These are phyloP conservation scores for Ochetophila trinervis DNA, from an alignment of 306 rosid genomes.

Conservation along the genomic window DNA sequence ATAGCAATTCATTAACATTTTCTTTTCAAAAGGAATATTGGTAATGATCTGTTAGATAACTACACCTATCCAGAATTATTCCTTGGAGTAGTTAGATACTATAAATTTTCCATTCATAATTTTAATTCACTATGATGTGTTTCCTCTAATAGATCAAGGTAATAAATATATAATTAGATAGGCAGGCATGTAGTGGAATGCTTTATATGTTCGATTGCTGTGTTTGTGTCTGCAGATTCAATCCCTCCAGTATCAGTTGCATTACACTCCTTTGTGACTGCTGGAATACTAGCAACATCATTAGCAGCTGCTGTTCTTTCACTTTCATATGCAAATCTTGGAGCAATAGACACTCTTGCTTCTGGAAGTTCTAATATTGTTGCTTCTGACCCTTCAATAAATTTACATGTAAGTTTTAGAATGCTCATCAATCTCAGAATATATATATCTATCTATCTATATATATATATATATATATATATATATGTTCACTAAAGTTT, in stretches of 20 bases:
- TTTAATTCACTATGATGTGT: not conserved
- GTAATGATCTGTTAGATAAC: not conserved
- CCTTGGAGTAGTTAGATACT: not conserved
- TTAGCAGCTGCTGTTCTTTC: conserved; percentile 42
- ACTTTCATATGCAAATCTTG: conserved; percentile 54
- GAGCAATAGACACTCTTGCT: conserved; percentile 46
- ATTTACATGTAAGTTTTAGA: conserved; percentile 48
- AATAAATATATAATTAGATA: too few species aligned
- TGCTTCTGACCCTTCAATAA: conserved; percentile 36
- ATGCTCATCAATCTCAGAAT: too few species aligned
- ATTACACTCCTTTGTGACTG: conserved; percentile 52
- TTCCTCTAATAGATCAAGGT: not conserved
- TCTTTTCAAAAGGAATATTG: not conserved
- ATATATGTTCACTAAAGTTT: too few species aligned
- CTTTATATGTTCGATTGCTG: conserved; percentile 8
- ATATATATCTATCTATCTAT: too few species aligned
- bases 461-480: too few species aligned
- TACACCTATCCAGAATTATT: conserved; percentile 1
- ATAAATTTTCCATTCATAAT: not conserved
- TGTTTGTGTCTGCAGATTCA: conserved; percentile 42
- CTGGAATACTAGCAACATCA: conserved; percentile 59
- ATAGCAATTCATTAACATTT: not conserved
- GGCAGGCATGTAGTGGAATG: not conserved
- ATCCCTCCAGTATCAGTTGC: conserved; percentile 47
- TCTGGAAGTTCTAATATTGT: conserved; percentile 31